These are phyloP conservation scores for Reutealis trisperma DNA, from an alignment of 345 rosid genomes.

Conservation along the genomic window DNA sequence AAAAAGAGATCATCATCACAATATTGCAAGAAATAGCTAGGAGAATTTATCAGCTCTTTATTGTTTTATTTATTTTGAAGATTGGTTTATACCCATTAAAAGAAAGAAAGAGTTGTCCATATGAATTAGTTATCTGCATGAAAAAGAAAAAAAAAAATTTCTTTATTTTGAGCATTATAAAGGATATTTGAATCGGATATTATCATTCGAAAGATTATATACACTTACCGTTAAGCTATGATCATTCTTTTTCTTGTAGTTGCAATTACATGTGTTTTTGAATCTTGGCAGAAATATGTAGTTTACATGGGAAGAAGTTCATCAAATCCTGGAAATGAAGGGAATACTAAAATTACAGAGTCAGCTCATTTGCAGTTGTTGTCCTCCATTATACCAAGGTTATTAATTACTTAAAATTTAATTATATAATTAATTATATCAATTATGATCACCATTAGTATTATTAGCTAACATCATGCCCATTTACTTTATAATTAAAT, in stretches of 20 bases:
- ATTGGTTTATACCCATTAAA: neutral
- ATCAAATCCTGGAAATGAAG: conserved; percentile 23
- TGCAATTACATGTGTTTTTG: neutral
- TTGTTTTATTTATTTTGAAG: neutral
- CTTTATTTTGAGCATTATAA: too few relatives aligned
- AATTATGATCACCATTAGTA: neutral
- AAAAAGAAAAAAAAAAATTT: too few relatives aligned
- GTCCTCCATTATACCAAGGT: conserved; percentile 57
- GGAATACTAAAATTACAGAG: conserved; percentile 25
- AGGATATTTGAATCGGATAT: too few relatives aligned
- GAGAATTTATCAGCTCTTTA: neutral
- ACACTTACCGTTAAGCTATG: too few relatives aligned
- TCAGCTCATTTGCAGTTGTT: conserved; percentile 47
- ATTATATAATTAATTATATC: neutral
- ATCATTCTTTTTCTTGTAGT: neutral
- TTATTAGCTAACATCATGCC: neutral
- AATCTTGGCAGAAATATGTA: conserved; percentile 47
- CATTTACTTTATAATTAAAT: neutral
- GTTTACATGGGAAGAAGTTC: conserved; percentile 78
- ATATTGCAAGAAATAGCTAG: neutral
- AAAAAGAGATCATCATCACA: neutral
- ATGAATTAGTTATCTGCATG: neutral
- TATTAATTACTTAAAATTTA: neutral
- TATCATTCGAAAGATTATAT: too few relatives aligned
- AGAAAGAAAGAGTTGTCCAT: neutral